A percentile compares a stretch with the other conserved stretches of the same genome.
These are phyloP conservation scores for Linum trigynum DNA, from an alignment of 345 rosid genomes.

Conservation along the genomic window DNA sequence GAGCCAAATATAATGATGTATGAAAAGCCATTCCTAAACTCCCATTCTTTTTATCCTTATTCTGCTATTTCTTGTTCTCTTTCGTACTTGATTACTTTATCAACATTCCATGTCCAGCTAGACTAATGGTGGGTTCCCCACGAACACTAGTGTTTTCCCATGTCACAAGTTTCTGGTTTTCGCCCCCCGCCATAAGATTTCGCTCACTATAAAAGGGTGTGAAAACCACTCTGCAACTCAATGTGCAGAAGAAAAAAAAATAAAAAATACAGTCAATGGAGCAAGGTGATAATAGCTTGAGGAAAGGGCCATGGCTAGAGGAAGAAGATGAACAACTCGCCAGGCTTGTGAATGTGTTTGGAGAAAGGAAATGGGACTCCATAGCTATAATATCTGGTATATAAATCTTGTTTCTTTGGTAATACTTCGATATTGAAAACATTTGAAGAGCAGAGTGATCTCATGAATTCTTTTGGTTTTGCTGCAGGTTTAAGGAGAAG, in stretches of 20 bases:
- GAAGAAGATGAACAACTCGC: slow-evolving; percentile 47
- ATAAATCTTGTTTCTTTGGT: neutral
- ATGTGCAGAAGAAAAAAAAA: neutral
- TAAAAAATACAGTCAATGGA: slow-evolving; percentile 8
- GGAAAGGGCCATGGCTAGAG: slow-evolving; percentile 57
- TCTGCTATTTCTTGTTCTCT: neutral
- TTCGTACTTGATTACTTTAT: slow-evolving; percentile 8
- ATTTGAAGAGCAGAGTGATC: neutral
- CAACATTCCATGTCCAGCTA: slow-evolving; percentile 14
- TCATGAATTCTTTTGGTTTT: neutral
- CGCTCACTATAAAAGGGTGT: slow-evolving; percentile 18
- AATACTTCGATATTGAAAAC: neutral
- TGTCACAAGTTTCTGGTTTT: slow-evolving; percentile 31
- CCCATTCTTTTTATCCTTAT: slow-evolving; percentile 10
- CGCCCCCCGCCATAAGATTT: slow-evolving; percentile 3
- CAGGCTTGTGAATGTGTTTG: slow-evolving; percentile 36
- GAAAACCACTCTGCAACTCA: neutral
- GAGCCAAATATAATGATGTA: neutral
- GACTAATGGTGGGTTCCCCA: slow-evolving; percentile 30
- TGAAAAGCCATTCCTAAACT: slow-evolving; percentile 3
- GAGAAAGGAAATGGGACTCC: slow-evolving; percentile 63
- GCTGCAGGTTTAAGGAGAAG: slow-evolving; percentile 51
- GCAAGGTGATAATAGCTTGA: slow-evolving; percentile 27
- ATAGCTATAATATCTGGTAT: slow-evolving; percentile 48
- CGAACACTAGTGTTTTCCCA: slow-evolving; percentile 32